Evolutionary conservation across 208 protist genomes (phyloP), one percentile per base, ranked within the genome.

Genomic region (Trypanosoma cruzi): DNA sequence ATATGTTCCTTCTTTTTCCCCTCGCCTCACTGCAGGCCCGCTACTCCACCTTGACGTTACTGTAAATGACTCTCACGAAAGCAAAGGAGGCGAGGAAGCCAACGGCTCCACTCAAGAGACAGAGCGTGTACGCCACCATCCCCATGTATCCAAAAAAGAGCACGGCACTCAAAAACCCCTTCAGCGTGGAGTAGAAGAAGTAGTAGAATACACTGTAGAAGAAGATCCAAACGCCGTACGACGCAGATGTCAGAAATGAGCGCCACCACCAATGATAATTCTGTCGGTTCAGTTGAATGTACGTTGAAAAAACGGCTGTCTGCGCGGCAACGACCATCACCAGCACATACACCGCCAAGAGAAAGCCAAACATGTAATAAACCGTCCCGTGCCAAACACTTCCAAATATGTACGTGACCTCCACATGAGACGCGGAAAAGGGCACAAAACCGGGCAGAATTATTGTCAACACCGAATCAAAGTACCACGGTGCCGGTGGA

Each of bases 251-350:
- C 26, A 96, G 70, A 80, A 97, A 98, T 6, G 88, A 86, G 55
- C 89, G 83, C 97, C 97, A 99, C 97, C 96, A 98, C 97, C 97
- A 99, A 63, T 92, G 86, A 75, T 98, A 98, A 70, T 98, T 88
- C 63, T 91, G 89, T 37, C 77, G 68, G 71, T 82, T 97, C 0
- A 99, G 89, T 68, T 98, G 94, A 80, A 98, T 97, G 84, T 99
- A 99, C 56, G 81, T 93, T 69, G 98, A 84, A 18, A 99, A 89
- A 49, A 99, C 93, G 20, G 97, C 89, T 31, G 96, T 91, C 68
- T 99, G 97, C 10, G 92, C 89, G 32, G 82, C 92, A 6, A 97
- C 98, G 24, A 98, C 66, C 22, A 98, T 49, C 1, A 98, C 71
- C 24, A 99, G 98, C 24, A 98, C 16, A 57, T 98, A 98, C 13